Percentiles rank a stretch among this genome's conserved stretches.
These are phyloP conservation scores for Afroboletus lepidellus DNA, from an alignment of 1,284 basidiomycete species.

Conservation along the genomic window DNA sequence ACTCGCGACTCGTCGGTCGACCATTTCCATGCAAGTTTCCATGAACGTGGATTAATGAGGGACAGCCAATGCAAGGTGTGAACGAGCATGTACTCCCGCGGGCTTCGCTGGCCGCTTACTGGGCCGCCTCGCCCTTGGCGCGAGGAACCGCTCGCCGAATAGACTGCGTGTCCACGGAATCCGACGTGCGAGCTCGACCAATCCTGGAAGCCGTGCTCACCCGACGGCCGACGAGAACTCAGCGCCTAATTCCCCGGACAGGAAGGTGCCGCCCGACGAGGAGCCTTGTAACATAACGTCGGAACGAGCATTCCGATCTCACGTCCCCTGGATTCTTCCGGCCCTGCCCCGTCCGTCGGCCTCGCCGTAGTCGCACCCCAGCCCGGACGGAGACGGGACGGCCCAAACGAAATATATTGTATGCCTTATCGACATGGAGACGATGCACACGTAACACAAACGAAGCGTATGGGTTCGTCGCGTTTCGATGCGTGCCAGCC, in stretches of 20 bases:
- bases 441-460: conserved; percentile 6
- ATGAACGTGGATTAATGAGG: conserved; percentile 10
- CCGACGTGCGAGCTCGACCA: conserved; percentile 10
- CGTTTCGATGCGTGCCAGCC: neutral
- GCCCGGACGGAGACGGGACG: conserved; percentile 20
- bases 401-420: neutral
- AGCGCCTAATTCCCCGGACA: conserved; percentile 24
- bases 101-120: conserved; percentile 15
- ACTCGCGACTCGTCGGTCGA: neutral
- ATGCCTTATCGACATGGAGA: conserved; percentile 21
- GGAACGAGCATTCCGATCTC: conserved; percentile 16
- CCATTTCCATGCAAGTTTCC: neutral
- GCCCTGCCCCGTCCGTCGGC: conserved; percentile 2
- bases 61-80: conserved; percentile 5
- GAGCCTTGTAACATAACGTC: conserved; percentile 2
- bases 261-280: conserved; percentile 10
- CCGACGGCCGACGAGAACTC: conserved; percentile 7
- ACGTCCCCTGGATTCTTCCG: conserved; percentile 10
- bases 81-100: conserved; percentile 16
- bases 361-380: conserved; percentile 13
- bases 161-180: conserved; percentile 15
- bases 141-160: conserved; percentile 8
- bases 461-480: conserved; percentile 1
- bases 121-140: conserved; percentile 21
- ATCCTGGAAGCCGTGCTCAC: conserved; percentile 12